Conservation (phyloP, 257 asterid genomes). For the Gentiana macrophylla region DNA sequence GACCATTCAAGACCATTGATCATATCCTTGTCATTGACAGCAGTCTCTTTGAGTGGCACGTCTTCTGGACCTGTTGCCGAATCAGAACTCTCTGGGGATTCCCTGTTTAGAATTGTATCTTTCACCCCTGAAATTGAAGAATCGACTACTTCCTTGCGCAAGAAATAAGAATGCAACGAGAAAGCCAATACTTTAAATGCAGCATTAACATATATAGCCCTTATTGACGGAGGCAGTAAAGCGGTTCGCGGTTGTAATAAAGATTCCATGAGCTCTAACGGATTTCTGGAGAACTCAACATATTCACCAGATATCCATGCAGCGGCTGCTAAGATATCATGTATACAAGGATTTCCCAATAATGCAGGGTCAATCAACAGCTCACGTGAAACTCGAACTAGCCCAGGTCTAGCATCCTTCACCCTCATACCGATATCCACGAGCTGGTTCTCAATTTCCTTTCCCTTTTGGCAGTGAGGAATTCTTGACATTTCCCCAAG, state of each 20-base stretch:
- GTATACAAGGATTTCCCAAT: slow-evolving; percentile 69
- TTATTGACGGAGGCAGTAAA: slow-evolving; percentile 61
- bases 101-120: slow-evolving; percentile 18
- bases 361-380: slow-evolving; percentile 92
- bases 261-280: slow-evolving; percentile 82
- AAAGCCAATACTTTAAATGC: slow-evolving; percentile 68
- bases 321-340: slow-evolving; percentile 68
- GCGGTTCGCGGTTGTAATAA: slow-evolving; percentile 75
- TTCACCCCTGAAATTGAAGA: slow-evolving; percentile 21
- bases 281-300: slow-evolving; percentile 70
- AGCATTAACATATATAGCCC: slow-evolving; percentile 77
- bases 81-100: slow-evolving; percentile 26
- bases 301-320: slow-evolving; percentile 94
- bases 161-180: slow-evolving; percentile 43
- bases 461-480: slow-evolving; percentile 82
- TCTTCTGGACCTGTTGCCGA: slow-evolving; percentile 31
- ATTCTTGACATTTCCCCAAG: slow-evolving; percentile 89
- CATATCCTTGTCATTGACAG: slow-evolving; percentile 20
- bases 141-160: slow-evolving; percentile 27
- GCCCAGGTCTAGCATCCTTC: slow-evolving; percentile 78
- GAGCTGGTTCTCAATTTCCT: slow-evolving; percentile 66
- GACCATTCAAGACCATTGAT: slow-evolving; percentile 20
- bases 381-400: slow-evolving; percentile 74
- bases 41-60: slow-evolving; percentile 13
- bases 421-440: slow-evolving; percentile 94